Base-by-base conservation (phyloP, 1,139 yeast species). In the Debaryomyces subglobosus region DNA sequence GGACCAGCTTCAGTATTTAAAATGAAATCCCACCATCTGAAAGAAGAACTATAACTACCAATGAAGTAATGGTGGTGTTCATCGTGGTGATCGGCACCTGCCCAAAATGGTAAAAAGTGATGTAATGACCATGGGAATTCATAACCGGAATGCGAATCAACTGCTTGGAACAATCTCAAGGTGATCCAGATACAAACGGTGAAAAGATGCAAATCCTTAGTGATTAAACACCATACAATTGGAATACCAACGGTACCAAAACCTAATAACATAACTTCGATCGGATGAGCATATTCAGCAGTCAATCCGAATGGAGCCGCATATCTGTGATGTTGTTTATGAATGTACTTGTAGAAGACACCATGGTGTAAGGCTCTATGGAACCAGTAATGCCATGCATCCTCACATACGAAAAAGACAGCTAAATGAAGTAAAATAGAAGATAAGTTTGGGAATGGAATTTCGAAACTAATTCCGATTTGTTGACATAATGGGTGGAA, bases 291-390 rank as follows among this genome's bases (percentile, higher is more conserved):
- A 52, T 74, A 75, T 53, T 75, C 80, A 30, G 80, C 79, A 41
- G 80, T 71, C 57, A 75, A 67, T 1, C 80, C 80, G 53, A 75
- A 75, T 5, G 80, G 80, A 16, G 80, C 79, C 24, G 80, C 79
- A 53, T 75, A 75, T 58, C 75, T 71, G 57, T 75, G 80, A 56
- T 75, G 80, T 57, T 73, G 78, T 61, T 75, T 75, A 59, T 75
- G 80, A 50, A 75, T 74, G 55, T 75, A 72, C 55, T 73, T 74
- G 64, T 75, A 75, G 52, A 75, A 74, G 41, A 72, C 74, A 8
- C 80, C 80, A 54, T 68, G 65, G 54, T 75, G 80, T 55, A 75
- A 74, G 3, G 71, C 71, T 47, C 80, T 61, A 57, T 75, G 80
- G 50, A 72, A 64, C 75, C 77, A 72, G 57, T 75, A 75, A 56